Evolutionary conservation across 768 basidiomycete species (phyloP).

Genomic region (Lactarius tabidus): DNA sequence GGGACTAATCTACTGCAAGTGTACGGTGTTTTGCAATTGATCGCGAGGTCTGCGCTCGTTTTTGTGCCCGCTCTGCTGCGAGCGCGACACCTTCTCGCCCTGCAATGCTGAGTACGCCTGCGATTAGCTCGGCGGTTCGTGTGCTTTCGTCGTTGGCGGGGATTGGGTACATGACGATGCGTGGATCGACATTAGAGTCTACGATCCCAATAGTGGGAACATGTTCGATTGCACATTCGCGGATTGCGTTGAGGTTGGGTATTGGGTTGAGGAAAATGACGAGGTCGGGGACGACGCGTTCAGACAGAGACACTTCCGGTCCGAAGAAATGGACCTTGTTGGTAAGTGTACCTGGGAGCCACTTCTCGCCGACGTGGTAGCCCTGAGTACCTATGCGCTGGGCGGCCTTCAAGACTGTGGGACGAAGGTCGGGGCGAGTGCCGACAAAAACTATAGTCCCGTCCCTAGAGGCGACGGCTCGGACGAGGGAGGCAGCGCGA

Average conservation of each 20-base stretch:
- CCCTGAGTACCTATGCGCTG: constrained; percentile 75
- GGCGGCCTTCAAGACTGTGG: constrained; percentile 73
- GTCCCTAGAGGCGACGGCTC: constrained; percentile 72
- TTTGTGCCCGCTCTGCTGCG: constrained; percentile 31
- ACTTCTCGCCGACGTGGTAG: constrained; percentile 80
- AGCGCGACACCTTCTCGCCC: constrained; percentile 69
- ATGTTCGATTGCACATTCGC: constrained; percentile 85
- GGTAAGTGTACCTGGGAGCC: constrained; percentile 94
- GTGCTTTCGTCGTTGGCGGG: constrained; percentile 97
- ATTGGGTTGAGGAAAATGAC: constrained; percentile 90
- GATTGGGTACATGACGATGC: constrained; percentile 96
- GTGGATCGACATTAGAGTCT: constrained; percentile 94
- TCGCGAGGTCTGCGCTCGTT: constrained; percentile 10
- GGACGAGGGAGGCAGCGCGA: constrained; percentile 83
- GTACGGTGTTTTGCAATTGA: constrained; percentile 19
- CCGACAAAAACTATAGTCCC: constrained; percentile 91
- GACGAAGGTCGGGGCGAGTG: constrained; percentile 73
- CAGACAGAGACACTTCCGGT: constrained; percentile 46
- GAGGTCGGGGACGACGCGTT: constrained; percentile 75
- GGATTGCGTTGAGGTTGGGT: constrained; percentile 77
- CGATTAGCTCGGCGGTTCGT: constrained; percentile 85
- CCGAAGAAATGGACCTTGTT: constrained; percentile 76
- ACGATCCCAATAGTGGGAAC: constrained; percentile 93
- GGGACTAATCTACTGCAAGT: constrained; percentile 20
- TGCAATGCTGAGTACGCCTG: constrained; percentile 87